Base-by-base conservation (phyloP, 306 rosid genomes). In the Vicia villosa region DNA sequence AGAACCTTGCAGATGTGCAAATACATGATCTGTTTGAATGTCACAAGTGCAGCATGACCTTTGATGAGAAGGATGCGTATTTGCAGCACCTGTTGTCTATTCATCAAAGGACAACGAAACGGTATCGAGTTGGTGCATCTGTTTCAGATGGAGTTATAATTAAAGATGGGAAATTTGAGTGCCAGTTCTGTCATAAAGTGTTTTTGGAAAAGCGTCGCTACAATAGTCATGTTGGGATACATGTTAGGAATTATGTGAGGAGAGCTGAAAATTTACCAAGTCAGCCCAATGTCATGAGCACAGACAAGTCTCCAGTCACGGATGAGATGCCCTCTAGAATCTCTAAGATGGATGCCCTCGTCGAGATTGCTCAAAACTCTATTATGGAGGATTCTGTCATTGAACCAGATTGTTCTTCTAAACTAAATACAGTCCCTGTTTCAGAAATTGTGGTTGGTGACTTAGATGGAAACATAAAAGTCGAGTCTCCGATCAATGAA, bases 141-240 rank as follows among this genome's bases (percentile, higher is more conserved):
- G 96, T 91, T 79, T 92, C 93, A 50, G 97, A 88, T 72, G 97
- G 97, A 57, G 97, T 91, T 71, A 91, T 91, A 73, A 86, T 91
- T 60, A 88, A 86, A 75, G 92, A 91, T 69, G 97, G 95, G n/a
- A 91, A 88, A 70, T 91, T 81, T 75, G 95, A 88, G 77, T 91
- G 97, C 83, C 97, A 91, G 85, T 91, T 91, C 78, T 91, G 97
- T 79, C 97, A 91, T 73, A 88, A 91, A 80, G 91, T 88, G 70
- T 91, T 88, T 70, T 54, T 78, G 38, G 97, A 91, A 70, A 85
- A 90, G 87, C 90, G 89, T 74, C 92, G 95, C 76, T 91, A 91
- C 81, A 91, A 88, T 68, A 87, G 95, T 52, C 97, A 91, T 76
- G 97, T 91, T 50, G 97, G 97, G 68, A 91, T 91, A 49, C 97